These are phyloP conservation scores for Magnusiomyces starmeri DNA, from an alignment of 1,139 yeast genomes.

Conservation along the genomic window DNA sequence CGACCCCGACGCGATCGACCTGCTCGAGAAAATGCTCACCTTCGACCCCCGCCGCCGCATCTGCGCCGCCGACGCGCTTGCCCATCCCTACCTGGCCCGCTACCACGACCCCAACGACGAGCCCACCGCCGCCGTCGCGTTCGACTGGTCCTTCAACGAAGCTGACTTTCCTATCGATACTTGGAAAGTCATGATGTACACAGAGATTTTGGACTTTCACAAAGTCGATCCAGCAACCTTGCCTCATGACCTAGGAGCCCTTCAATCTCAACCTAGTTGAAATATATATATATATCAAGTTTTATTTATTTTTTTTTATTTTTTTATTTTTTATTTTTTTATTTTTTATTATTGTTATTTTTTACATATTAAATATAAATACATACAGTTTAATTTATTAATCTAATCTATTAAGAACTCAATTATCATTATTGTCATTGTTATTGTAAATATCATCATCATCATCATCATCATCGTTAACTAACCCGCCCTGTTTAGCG, in stretches of 20 bases:
- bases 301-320: too few relatives aligned
- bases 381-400: too few relatives aligned
- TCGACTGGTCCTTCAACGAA: conserved; percentile 97
- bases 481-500: conserved; percentile 53
- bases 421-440: too few relatives aligned
- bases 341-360: too few relatives aligned
- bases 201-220: conserved; percentile 93
- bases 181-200: conserved; percentile 99
- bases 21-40: conserved; percentile 81
- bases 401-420: too few relatives aligned
- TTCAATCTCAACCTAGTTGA: not conserved
- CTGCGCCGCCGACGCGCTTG: conserved; percentile 82
- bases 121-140: conserved; percentile 86
- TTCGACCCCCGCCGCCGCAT: conserved; percentile 93
- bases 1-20: conserved; percentile 85
- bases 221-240: conserved; percentile 44
- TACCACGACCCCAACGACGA: conserved; percentile 98
- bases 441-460: too few relatives aligned
- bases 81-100: conserved; percentile 92
- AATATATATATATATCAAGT: too few relatives aligned
- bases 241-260: not conserved
- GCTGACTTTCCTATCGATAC: conserved; percentile 97
- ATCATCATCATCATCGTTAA: conserved; percentile 20
- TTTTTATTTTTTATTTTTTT: too few relatives aligned
- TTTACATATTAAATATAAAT: too few relatives aligned